These are phyloP conservation scores for Pythium pyrilobum DNA, from an alignment of 352 stramenopile genomes.

Conservation along the genomic window DNA sequence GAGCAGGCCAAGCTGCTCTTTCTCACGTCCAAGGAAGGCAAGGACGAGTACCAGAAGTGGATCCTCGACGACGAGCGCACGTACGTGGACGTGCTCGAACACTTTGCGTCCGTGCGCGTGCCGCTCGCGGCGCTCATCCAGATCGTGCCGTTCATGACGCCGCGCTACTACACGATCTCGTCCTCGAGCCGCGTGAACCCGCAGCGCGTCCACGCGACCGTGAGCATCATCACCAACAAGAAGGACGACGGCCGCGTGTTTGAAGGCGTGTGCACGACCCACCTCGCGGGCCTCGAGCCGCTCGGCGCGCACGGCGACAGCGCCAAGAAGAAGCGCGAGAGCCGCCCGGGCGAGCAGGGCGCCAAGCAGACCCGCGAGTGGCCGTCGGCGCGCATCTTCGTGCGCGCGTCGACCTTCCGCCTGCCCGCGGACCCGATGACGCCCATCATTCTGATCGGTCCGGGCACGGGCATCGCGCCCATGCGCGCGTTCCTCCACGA, in stretches of 20 bases:
- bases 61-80: constrained; percentile 89
- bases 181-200: constrained; percentile 92
- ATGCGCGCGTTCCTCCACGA: constrained; percentile 97
- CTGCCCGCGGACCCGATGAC: constrained; percentile 82
- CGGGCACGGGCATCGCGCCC: constrained; percentile 95
- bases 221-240: constrained; percentile 88
- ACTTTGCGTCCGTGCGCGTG: constrained; percentile 62
- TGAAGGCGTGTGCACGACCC: constrained; percentile 92
- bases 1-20: constrained; percentile 53
- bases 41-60: constrained; percentile 92
- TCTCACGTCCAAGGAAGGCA: constrained; percentile 84
- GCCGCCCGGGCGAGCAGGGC: constrained; percentile 65
- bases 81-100: constrained; percentile 88
- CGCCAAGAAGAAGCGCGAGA: constrained; percentile 66
- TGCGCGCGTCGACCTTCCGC: constrained; percentile 94
- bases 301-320: constrained; percentile 27
- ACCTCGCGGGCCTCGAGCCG: constrained; percentile 74
- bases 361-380: constrained; percentile 59
- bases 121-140: constrained; percentile 85
- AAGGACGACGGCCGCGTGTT: constrained; percentile 81
- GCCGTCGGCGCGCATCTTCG: constrained; percentile 86
- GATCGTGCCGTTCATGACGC: constrained; percentile 90
- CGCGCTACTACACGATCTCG: constrained; percentile 98
- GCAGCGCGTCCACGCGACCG: constrained; percentile 91
- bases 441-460: constrained; percentile 94